These are phyloP conservation scores for Lentinula lateritia DNA, from an alignment of 768 basidiomycete genomes.

Conservation along the genomic window DNA sequence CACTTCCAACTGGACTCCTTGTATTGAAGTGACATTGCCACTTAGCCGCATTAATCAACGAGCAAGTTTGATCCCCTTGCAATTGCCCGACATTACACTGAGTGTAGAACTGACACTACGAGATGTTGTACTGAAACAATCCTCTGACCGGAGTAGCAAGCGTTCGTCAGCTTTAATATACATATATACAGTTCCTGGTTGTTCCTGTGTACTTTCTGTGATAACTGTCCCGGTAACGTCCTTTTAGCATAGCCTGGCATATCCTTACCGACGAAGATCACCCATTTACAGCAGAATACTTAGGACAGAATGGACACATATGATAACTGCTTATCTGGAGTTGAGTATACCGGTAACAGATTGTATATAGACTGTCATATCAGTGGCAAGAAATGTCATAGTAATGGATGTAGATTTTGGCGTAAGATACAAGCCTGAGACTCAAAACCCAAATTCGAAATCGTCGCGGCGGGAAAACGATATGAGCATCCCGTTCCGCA, in stretches of 20 bases:
- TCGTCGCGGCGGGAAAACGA: no score
- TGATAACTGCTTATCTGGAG: not conserved
- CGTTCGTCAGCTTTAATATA: no score
- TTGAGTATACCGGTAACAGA: not conserved
- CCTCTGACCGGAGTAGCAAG: not conserved
- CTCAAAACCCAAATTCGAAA: no score
- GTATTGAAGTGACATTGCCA: no score
- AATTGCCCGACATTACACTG: no score
- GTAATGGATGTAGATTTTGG: not conserved
- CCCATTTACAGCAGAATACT: not conserved
- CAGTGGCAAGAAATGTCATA: not conserved
- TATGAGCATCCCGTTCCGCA: no score
- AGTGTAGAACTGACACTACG: no score
- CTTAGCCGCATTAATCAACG: no score
- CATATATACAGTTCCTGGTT: not conserved
- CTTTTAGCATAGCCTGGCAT: not conserved
- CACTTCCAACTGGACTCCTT: no score
- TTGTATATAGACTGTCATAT: not conserved
- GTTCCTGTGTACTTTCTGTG: no score
- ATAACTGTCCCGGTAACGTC: not conserved
- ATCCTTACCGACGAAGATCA: not conserved
- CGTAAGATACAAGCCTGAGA: not conserved
- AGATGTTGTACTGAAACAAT: no score
- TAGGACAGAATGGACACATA: not conserved
- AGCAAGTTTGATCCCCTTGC: no score